These are phyloP conservation scores for Monotropa hypopitys DNA, from an alignment of 179 eudicot genomes.

Conservation along the genomic window DNA sequence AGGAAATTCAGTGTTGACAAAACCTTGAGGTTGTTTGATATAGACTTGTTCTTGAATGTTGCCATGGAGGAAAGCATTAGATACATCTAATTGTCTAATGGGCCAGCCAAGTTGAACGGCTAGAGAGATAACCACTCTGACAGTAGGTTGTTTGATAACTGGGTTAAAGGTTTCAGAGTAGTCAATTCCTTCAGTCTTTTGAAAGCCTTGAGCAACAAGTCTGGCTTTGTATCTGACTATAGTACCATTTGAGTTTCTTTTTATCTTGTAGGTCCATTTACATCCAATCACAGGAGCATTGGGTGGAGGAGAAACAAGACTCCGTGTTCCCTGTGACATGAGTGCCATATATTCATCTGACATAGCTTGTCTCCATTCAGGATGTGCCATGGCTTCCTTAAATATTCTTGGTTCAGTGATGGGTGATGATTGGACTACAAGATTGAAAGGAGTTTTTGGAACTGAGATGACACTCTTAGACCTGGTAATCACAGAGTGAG, in stretches of 20 bases:
- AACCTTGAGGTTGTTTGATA: no score
- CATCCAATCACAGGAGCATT: not conserved
- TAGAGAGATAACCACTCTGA: not conserved
- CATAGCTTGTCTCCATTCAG: no score
- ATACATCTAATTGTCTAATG: not conserved
- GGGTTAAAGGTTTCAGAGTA: not conserved
- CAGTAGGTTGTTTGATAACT: not conserved
- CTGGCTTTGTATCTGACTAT: not conserved
- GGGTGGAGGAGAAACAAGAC: not conserved
- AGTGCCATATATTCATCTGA: no score
- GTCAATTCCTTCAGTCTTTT: not conserved
- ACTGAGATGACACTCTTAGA: no score
- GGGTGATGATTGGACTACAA: no score
- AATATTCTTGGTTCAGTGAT: no score
- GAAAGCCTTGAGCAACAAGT: not conserved
- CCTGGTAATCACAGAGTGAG: no score
- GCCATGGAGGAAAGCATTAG: not conserved
- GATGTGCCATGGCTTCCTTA: no score
- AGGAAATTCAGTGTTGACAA: no score
- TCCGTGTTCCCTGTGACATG: no score
- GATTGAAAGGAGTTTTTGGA: no score
- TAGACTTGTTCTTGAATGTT: not conserved
- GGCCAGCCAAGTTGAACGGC: not conserved
- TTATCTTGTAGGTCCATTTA: not conserved
- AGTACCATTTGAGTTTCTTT: not conserved